phyloP scores from a whole-genome alignment of 2,329 filamentous ascomycete genomes.

The Orbilia blumenaviensis region DNA sequence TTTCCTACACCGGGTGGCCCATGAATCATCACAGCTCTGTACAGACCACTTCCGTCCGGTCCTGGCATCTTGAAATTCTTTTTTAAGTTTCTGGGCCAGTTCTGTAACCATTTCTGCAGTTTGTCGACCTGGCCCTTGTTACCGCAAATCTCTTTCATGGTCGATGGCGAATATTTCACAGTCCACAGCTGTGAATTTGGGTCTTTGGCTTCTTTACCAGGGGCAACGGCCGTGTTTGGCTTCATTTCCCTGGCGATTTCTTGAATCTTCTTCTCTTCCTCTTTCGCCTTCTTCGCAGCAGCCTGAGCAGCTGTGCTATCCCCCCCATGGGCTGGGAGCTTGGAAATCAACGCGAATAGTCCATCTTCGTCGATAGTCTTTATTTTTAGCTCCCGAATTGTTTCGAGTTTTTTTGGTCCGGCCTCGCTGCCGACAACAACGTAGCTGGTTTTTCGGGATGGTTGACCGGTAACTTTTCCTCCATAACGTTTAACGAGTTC shows the following conservation, averaged over 20 bases:
- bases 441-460: conserved; percentile 92
- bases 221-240: conserved; percentile 63
- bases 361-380: conserved; percentile 96
- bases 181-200: conserved; percentile 82
- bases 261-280: conserved; percentile 83
- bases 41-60: conserved; percentile 81
- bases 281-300: conserved; percentile 81
- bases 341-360: conserved; percentile 82
- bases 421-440: conserved; percentile 91
- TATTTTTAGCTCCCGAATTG: conserved; percentile 79
- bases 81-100: conserved; percentile 81
- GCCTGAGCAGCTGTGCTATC: conserved; percentile 87
- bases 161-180: conserved; percentile 89
- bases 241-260: conserved; percentile 82
- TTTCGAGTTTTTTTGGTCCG: conserved; percentile 89
- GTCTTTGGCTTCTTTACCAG: conserved; percentile 61
- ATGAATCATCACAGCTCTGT: conserved; percentile 91
- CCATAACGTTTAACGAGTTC: conserved; percentile 91
- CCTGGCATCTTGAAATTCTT: conserved; percentile 83
- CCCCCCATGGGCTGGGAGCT: conserved; percentile 84
- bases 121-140: conserved; percentile 92
- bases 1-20: conserved; percentile 97
- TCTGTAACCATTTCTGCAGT: conserved; percentile 84
- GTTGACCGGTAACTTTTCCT: conserved; percentile 81
- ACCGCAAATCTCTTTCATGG: conserved; percentile 87